Evolutionary conservation across 768 basidiomycete species (phyloP).

Genomic region (Hygrophorus pudorinus): DNA sequence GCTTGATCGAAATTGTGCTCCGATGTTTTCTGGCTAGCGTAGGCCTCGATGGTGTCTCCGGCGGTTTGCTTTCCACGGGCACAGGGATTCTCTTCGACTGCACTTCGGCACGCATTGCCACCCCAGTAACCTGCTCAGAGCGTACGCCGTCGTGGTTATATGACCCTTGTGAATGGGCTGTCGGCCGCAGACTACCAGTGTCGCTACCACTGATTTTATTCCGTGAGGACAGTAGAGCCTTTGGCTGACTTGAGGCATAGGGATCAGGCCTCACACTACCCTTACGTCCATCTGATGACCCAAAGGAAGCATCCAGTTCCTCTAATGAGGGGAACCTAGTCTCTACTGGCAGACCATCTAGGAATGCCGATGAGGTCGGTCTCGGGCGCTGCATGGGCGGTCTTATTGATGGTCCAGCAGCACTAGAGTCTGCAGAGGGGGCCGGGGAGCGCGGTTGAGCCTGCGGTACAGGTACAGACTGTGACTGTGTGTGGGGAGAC

Average conservation of each 20-base stretch:
- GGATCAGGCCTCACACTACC: neutral
- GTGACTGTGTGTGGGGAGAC: conserved; percentile 5
- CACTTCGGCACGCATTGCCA: conserved; percentile 33
- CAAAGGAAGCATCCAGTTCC: conserved; percentile 57
- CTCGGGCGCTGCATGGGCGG: conserved; percentile 20
- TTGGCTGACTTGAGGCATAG: conserved; percentile 3
- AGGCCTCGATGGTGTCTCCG: conserved; percentile 23
- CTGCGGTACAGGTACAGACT: conserved; percentile 2
- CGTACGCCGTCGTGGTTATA: conserved; percentile 31
- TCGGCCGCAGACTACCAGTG: conserved; percentile 13
- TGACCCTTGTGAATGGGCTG: conserved; percentile 12
- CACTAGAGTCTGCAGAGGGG: neutral
- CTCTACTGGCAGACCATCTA: conserved; percentile 44
- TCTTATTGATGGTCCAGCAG: conserved; percentile 21
- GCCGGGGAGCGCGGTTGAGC: conserved; percentile 1
- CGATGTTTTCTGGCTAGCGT: conserved; percentile 39
- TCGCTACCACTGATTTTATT: conserved; percentile 7
- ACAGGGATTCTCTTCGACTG: neutral
- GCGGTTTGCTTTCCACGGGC: neutral
- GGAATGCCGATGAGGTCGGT: conserved; percentile 22
- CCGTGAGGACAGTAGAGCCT: conserved; percentile 5
- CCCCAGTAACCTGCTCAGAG: conserved; percentile 48
- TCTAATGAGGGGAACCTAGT: conserved; percentile 83
- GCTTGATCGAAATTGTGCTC: conserved; percentile 37
- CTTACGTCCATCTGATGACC: neutral